Conservation (phyloP, 352 stramenopile species). For the Phytophthora capsici region DNA sequence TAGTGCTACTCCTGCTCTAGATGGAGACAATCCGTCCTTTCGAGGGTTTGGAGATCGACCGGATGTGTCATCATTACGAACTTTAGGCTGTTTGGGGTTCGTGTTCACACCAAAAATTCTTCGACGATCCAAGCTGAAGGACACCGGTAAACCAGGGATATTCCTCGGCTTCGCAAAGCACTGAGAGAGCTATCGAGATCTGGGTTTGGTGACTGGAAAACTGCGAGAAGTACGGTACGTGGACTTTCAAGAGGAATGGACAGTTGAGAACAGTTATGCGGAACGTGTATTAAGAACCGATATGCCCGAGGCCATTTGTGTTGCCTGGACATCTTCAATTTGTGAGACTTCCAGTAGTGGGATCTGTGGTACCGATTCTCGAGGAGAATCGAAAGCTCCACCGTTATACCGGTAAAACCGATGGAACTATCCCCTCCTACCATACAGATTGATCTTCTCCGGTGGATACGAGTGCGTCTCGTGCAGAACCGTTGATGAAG, state of each 20-base stretch:
- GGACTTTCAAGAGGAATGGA: not conserved
- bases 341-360: not conserved
- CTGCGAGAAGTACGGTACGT: not conserved
- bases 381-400: not conserved
- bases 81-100: not conserved
- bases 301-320: not conserved
- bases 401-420: constrained; percentile 11
- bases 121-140: not conserved
- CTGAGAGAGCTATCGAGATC: not conserved
- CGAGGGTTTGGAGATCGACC: not conserved
- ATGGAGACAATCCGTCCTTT: not conserved
- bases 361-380: no score
- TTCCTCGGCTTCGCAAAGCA: not conserved
- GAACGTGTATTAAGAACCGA: not conserved
- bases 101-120: not conserved
- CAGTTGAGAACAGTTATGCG: not conserved
- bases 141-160: not conserved
- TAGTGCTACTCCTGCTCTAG: not conserved
- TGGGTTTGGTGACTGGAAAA: not conserved
- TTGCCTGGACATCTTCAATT: not conserved
- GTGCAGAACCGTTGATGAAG: not conserved
- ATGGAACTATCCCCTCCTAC: not conserved
- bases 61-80: not conserved
- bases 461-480: not conserved
- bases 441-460: not conserved